A percentile compares a stretch with the other conserved stretches of the same genome.
These are phyloP conservation scores for Komagataella kurtzmanii DNA, from an alignment of 805 yeast species.

Conservation along the genomic window DNA sequence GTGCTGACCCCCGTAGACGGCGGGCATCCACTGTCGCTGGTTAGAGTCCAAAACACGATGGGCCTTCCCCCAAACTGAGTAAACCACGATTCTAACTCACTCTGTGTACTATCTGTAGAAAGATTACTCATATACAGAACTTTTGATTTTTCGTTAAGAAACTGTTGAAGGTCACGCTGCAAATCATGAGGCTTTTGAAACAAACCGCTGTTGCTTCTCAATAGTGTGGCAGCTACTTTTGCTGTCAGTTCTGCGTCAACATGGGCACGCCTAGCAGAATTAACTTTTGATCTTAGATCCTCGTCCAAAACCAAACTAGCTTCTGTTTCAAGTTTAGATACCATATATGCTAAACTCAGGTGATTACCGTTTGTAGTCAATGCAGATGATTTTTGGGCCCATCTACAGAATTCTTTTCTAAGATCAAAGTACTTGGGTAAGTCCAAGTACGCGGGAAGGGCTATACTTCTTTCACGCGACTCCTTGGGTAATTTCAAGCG, in stretches of 20 bases:
- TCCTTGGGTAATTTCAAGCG: conserved; percentile 72
- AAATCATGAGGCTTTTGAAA: conserved; percentile 68
- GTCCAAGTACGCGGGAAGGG: conserved; percentile 61
- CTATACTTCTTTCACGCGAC: conserved; percentile 62
- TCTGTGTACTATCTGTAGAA: conserved; percentile 78
- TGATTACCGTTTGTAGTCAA: conserved; percentile 17
- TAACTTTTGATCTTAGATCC: conserved; percentile 4
- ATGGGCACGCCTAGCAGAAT: conserved; percentile 26
- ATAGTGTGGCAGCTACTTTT: conserved; percentile 32
- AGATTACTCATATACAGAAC: conserved; percentile 72
- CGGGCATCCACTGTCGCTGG: conserved; percentile 27
- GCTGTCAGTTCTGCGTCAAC: conserved; percentile 33
- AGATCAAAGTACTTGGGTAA: conserved; percentile 70
- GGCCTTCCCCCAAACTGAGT: conserved; percentile 80
- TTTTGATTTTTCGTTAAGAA: conserved; percentile 58
- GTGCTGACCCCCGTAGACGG: conserved; percentile 13
- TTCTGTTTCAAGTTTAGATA: conserved; percentile 10
- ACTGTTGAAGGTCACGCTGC: conserved; percentile 56
- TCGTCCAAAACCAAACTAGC: conserved; percentile 5
- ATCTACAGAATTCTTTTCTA: conserved; percentile 55
- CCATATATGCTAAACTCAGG: conserved; percentile 9
- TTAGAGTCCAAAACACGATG: conserved; percentile 75
- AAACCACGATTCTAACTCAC: conserved; percentile 86
- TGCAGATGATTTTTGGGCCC: conserved; percentile 41
- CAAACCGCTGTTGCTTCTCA: conserved; percentile 21